Base-by-base conservation (phyloP, 805 yeast species). In the Zygotorulaspora danielsina region DNA sequence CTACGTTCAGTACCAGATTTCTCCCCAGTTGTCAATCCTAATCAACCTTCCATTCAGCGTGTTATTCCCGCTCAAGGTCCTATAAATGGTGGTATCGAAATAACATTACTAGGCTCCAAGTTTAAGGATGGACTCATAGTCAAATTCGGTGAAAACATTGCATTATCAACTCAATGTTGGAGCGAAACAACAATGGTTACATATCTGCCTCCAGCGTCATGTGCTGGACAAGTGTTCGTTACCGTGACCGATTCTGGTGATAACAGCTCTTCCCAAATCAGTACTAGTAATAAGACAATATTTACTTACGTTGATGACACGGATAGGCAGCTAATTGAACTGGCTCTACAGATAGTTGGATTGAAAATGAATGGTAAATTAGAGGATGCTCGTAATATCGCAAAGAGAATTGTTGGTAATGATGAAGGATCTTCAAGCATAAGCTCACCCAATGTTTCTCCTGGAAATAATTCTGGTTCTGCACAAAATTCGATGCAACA, bases 1-100 rank as follows among this genome's bases (percentile, higher is more conserved):
- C 25, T 41, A 20, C 44, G 40, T 18, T 30, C 44, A n/a, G 33
- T 36, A 24, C 34, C 44, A n/a, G 44, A 41, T 18, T 32, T 36
- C n/a, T 13, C 38, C 4, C 32, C 44, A 7, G 34, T 15, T 2
- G 27, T 32, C 9, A 32, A 41, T 17, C 31, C 40, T 8, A 32
- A 19, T 20, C 44, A 41, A 22, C 94, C 94, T 1, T 58, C 73
- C 0, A 81, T 90, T 38, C 90, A 87, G 59, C 73, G 96, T 42
- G 82, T 93, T 8, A 89, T 93, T 42, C 99, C 99, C 1, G 82
- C 94, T 0, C 93, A 85, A 60, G 99, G 99, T 2, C 95, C 97
- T 7, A 75, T 88, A 9, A 74, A 96, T 47, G 99, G 99, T 49
- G 99, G 98, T 12, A 81, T 89, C 30, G 99, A 93, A 61, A 85